A percentile compares a stretch with the other conserved stretches of the same genome.
Evolutionary conservation across 1,139 yeast species (phyloP).

Genomic region (Taphrina populina): DNA sequence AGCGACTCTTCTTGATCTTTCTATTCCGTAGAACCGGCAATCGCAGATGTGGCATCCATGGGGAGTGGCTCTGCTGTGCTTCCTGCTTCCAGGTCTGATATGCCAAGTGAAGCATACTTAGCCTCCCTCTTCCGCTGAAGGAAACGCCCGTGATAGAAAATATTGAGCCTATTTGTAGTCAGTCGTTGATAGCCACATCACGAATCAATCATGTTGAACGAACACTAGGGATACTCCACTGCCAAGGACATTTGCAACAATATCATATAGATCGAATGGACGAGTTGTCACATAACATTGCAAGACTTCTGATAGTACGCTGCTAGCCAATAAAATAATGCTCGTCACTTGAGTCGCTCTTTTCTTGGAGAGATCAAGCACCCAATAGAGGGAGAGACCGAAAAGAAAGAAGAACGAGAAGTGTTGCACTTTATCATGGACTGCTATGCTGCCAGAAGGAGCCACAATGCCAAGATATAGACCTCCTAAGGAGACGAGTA

Average conservation of each 20-base stretch:
- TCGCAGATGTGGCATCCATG: too few relatives aligned
- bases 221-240: slow-evolving; percentile 43
- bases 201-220: slow-evolving; percentile 40
- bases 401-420: slow-evolving; percentile 53
- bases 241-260: slow-evolving; percentile 47
- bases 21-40: too few relatives aligned
- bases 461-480: slow-evolving; percentile 15
- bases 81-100: slow-evolving; percentile 34
- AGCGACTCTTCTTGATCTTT: too few relatives aligned
- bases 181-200: neutral
- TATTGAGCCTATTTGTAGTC: slow-evolving; percentile 8
- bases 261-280: slow-evolving; percentile 46
- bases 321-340: slow-evolving; percentile 49
- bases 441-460: slow-evolving; percentile 36
- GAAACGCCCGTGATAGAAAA: slow-evolving; percentile 45
- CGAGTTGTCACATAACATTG: slow-evolving; percentile 48
- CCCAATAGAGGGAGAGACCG: slow-evolving; percentile 55
- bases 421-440: slow-evolving; percentile 57
- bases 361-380: slow-evolving; percentile 51
- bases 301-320: slow-evolving; percentile 56
- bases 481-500: neutral
- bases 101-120: slow-evolving; percentile 36
- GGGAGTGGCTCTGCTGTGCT: too few relatives aligned
- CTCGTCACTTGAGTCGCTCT: slow-evolving; percentile 51
- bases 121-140: slow-evolving; percentile 39